Base-by-base conservation (phyloP, 2,329 filamentous ascomycete genomes). In the Aureobasidium sp. region DNA sequence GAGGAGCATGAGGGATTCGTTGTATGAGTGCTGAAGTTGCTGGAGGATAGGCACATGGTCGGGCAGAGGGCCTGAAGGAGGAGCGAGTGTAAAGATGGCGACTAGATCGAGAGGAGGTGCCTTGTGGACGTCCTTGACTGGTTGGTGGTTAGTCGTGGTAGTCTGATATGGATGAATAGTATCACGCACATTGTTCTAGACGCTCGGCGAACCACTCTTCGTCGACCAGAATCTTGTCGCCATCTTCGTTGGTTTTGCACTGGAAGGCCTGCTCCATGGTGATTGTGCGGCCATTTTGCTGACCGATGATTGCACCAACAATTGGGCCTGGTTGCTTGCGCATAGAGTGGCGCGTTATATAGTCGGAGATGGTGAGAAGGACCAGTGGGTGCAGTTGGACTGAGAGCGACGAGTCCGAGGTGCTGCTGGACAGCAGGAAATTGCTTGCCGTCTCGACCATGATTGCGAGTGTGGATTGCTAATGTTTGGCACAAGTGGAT, bases 231-330 rank as follows among this genome's bases (percentile, higher is more conserved):
- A 85, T 80, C 48, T 85, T 78, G 35, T 82, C 84, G 47, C 33
- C 49, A 35, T 73, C 71, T 1, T 67, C 67, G 33, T 74, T 68
- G 59, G 85, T 78, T 65, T 87, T 84, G 73, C 89, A 91, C 71
- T 97, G 91, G 71, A 96, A 97, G 4, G 90, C 91, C 77, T 96
- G 88, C 74, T 97, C 93, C 67, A 97, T 86, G 11, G 90, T 96
- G 68, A 97, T 88, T 70, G 93, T 87, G 62, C 91, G 87, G 22
- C 93, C 93, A 78, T 91, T 89, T 69, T 97, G 92, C 71, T 94
- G 90, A 17, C 94, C 94, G 6, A 99, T 77, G n/a, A 99, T 81
- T 58, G 88, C 91, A 62, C 94, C 94, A 3, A 93, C 83, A 19
- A 97, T 82, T 17, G 91, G 91, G 0, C 89, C 89, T 19, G 79